Base-by-base conservation (phyloP, 371 early-diverging fungal species). In the Dichotomocladium elegans region DNA sequence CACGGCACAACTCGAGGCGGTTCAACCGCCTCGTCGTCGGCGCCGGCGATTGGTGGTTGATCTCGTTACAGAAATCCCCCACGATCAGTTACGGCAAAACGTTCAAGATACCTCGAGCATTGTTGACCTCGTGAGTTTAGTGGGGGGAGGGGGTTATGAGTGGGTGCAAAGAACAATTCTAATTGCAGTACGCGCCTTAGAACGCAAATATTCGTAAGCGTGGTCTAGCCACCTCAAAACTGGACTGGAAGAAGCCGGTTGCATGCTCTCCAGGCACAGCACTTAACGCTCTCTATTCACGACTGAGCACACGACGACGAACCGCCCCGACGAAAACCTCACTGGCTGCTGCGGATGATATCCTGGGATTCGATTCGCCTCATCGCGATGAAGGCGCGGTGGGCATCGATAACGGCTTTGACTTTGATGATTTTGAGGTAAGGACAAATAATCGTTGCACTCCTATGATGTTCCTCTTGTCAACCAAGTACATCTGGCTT, bases 21-120 rank as follows among this genome's bases (percentile, higher is more conserved):
- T 61, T 11, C 45, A 47, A 8, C 41, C 25, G 21, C 46, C 65
- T 37, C 52, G 55, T 22, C 66, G 63, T 41, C 63, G 69, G 37
- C 60, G 85, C 48, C 84, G 87, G 50, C 78, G 79, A 43, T 63
- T 88, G 14, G 67, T 87, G 3, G 78, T 87, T 1, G 91, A 93
- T 59, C 70, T 74, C 3, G 67, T 76, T 25, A 90, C 85, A 0
- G 88, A 91, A 64, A 79, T 92, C 50, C 68, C 88, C 5, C 70
- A 76, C 47, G 74, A 69, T 10, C 70, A 75, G 27, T 67, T 89
- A 22, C 59, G 63, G 48, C 44, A 57, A 24, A 78, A 79, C 56
- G 66, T 80, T 14, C 41, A 61, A 14, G 79, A 87, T 63, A 70
- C 87, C 1, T 61, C 71, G 17, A 53, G 64, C 41, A 79, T 69